Evolutionary conservation across 805 yeast genomes (phyloP), one percentile per base, ranked within the genome.

Genomic region (Sungouiella thailandica): DNA sequence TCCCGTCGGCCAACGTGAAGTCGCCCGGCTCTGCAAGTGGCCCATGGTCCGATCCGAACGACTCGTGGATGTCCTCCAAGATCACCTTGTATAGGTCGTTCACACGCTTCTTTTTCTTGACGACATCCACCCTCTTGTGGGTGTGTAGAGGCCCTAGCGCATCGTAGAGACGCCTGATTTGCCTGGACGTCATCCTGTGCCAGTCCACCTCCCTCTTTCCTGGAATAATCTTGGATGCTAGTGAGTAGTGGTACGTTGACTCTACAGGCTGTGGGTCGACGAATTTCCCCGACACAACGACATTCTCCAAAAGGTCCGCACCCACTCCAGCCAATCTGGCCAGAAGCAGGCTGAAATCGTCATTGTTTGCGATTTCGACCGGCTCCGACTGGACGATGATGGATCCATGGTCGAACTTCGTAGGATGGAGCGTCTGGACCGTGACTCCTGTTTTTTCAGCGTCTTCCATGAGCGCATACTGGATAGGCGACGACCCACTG

Each of bases 401-500:
- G 2, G 68, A 63, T 1, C 98, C 98, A 22, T 63, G 66, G 47
- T 93, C 98, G 50, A 93, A 93, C 52, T 78, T 72, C 1, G 82
- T 70, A 0, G 97, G 96, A 51, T 93, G 96, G 16, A 93, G 58
- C 0, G 96, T 85, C 55, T 93, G 98, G 0, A 93, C 73, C 0
- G 96, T 76, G 12, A 87, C 95, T 0, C 97, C 98, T 0, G 97
- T 82, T 12, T 30, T 38, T 0, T 41, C 23, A 43, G 82, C 88
- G 25, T 68, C 68, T 39, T 83, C 75, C 48, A 89, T 54, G 9
- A 93, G 57, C 0, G 96, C 79, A 39, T 76, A 70, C 41, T 90
- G 97, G 4, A 93, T 60, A 0, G 98, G 98, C 1, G 96, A 82
- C 0, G 97, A 80, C 1, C 98, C 98, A 2, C 87, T 74, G 46